Evolutionary conservation across 805 yeast species (phyloP).

Genomic region (Ogataea degrootiae): DNA sequence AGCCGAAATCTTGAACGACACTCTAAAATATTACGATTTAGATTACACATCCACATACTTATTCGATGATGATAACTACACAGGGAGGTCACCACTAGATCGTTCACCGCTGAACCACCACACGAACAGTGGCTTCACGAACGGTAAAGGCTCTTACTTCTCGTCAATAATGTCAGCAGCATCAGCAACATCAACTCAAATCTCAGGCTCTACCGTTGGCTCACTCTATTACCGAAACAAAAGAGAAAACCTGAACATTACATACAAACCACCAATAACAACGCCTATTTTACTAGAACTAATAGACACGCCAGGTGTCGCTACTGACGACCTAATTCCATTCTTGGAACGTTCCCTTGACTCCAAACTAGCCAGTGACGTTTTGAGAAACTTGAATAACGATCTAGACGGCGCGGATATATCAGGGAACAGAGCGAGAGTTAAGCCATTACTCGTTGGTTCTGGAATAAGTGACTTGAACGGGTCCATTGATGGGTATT

Average conservation of each 20-base stretch:
- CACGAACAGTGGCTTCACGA: background rate
- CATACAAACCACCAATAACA: conserved; percentile 44
- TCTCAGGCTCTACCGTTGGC: background rate
- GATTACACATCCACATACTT: conserved; percentile 20
- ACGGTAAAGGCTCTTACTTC: conserved; percentile 5
- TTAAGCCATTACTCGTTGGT: conserved; percentile 67
- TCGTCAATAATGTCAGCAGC: conserved; percentile 9
- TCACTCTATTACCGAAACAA: background rate
- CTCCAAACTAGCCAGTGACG: conserved; percentile 53
- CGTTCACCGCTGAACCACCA: conserved; percentile 6
- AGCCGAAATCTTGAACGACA: conserved; percentile 8
- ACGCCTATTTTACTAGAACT: conserved; percentile 64
- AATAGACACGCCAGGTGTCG: conserved; percentile 71
- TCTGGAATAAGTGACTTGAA: conserved; percentile 76
- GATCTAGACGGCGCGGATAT: conserved; percentile 22
- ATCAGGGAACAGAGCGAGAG: conserved; percentile 27
- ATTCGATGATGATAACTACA: conserved; percentile 13
- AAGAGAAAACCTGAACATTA: conserved; percentile 4
- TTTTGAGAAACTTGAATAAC: conserved; percentile 56
- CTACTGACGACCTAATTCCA: conserved; percentile 64
- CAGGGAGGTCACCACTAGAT: conserved; percentile 8
- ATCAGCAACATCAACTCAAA: conserved; percentile 9
- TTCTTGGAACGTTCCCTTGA: conserved; percentile 70
- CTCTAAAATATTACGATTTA: conserved; percentile 25
- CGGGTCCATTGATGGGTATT: conserved; percentile 71